Evolutionary conservation across 2,329 filamentous ascomycete genomes (phyloP).

Genomic region (Aotearoamyces nothofagi): DNA sequence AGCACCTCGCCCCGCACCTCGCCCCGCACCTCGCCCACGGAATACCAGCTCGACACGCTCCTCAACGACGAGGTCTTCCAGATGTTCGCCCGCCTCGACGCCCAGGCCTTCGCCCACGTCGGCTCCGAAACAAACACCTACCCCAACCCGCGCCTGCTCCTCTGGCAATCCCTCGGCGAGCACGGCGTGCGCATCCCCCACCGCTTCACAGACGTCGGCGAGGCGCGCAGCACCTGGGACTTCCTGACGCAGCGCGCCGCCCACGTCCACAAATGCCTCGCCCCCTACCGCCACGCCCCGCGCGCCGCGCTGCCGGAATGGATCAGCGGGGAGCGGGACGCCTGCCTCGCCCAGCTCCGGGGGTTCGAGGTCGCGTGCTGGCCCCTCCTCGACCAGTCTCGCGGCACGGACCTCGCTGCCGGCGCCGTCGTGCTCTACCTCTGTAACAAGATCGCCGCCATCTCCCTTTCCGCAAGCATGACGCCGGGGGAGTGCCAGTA

Average conservation of each 20-base stretch:
- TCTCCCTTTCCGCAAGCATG: not conserved
- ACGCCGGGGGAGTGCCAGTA: not conserved
- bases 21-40: not conserved
- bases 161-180: not conserved
- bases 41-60: not conserved
- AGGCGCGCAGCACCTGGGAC: not conserved
- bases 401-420: not conserved
- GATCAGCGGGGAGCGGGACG: not conserved
- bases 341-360: not conserved
- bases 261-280: not conserved
- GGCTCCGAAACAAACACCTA: not conserved
- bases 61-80: slow-evolving; percentile 17
- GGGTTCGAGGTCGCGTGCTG: not conserved
- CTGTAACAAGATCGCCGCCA: not conserved
- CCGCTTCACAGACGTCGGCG: not conserved
- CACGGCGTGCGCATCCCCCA: not conserved
- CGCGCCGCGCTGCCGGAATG: not conserved
- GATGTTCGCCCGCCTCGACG: slow-evolving; percentile 43
- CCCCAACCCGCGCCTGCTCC: not conserved
- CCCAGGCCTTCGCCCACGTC: slow-evolving; percentile 23
- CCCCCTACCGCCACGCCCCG: not conserved
- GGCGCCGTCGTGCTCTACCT: not conserved
- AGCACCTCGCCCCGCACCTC: too few relatives aligned
- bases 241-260: not conserved
- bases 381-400: not conserved